phyloP scores from a whole-genome alignment of 495 filamentous ascomycete genomes.

The Staphylotrichum tortipilum region DNA sequence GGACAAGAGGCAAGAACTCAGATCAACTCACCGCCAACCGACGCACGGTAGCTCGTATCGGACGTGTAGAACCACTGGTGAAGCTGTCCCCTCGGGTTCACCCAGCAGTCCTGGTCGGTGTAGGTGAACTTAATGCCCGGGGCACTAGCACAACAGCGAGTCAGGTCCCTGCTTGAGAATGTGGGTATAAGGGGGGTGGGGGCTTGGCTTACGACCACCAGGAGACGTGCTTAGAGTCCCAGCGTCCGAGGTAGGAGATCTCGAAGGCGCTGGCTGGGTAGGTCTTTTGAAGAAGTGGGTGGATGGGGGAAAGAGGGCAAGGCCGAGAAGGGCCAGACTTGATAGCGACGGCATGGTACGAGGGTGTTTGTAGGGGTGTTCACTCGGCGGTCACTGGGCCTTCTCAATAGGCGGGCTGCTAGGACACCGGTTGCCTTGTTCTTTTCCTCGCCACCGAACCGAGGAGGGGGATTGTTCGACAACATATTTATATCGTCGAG shows the following conservation, averaged over 20 bases:
- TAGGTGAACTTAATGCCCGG: constrained; percentile 59
- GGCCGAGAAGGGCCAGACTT: constrained; percentile 20
- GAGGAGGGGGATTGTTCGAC: too few relatives aligned
- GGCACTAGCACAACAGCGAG: constrained; percentile 33
- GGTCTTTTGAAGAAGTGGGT: constrained; percentile 32
- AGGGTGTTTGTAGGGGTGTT: too few relatives aligned
- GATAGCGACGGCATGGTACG: constrained; percentile 15
- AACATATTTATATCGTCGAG: too few relatives aligned
- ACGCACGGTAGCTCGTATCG: constrained; percentile 47
- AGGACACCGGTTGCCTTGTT: background rate
- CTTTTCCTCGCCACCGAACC: too few relatives aligned
- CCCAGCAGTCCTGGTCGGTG: constrained; percentile 53
- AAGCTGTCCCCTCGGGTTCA: constrained; percentile 44
- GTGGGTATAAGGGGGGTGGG: too few relatives aligned
- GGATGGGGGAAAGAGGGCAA: constrained; percentile 17
- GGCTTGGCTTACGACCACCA: constrained; percentile 51
- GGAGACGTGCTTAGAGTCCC: constrained; percentile 58
- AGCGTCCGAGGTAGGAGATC: constrained; percentile 61
- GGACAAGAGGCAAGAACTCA: background rate
- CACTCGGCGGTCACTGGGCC: too few relatives aligned
- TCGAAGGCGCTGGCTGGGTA: constrained; percentile 50
- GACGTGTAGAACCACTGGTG: constrained; percentile 62
- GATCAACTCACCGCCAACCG: constrained; percentile 31
- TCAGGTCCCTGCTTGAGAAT: background rate
- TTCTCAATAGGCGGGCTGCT: background rate